Evolutionary conservation across 306 rosid species (phyloP), one percentile per base, ranked within the genome.

Genomic region (Ormosia semicastrata): DNA sequence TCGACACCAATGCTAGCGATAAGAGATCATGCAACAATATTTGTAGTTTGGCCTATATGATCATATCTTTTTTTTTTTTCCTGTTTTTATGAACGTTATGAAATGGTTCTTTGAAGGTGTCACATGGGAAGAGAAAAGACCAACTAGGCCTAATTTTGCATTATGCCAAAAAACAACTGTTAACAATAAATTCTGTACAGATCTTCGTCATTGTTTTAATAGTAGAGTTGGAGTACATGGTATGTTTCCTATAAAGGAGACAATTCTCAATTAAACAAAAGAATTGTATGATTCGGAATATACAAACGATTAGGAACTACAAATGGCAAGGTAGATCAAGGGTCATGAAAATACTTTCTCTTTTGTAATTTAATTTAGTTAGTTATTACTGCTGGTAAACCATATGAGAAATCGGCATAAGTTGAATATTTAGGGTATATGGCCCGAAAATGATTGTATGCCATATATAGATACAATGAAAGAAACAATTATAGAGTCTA

Each of bases 191-290:
- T n/a, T 15, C 2, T 66, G 47, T 43, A 53, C 5, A 39, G 36
- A 59, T 58, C 44, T 15, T 58, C 70, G 62, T 44, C 71, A 17
- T 15, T 70, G 53, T 79, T 46, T 17, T 62, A n/a, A 58, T 36
- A 18, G 11, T 59, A 59, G 54, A 79, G 64, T 70, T 59, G 64
- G 65, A 80, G 77, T 69, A 69, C 83, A 47, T 80, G 78, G 30
- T 74, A 59, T 80, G 83, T 44, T 71, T 70, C 83, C 78, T 47
- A 71, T 8, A 24, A 80, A 59, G 43, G 78, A 60, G 77, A 71
- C 78, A 80, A 17, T 58, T 46, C 49, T 44, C n/a, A 7, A 12
- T 15, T 58, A 44, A 58, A 36, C 2, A 47, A 70, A 67, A 3
- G 18, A 43, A 34, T 14, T 66, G 43, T 33, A 33, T 46, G 36